Evolutionary conservation across 192 early-diverging fungal genomes (phyloP), one percentile per base, ranked within the genome.

Genomic region (Obelidium mucronatum): DNA sequence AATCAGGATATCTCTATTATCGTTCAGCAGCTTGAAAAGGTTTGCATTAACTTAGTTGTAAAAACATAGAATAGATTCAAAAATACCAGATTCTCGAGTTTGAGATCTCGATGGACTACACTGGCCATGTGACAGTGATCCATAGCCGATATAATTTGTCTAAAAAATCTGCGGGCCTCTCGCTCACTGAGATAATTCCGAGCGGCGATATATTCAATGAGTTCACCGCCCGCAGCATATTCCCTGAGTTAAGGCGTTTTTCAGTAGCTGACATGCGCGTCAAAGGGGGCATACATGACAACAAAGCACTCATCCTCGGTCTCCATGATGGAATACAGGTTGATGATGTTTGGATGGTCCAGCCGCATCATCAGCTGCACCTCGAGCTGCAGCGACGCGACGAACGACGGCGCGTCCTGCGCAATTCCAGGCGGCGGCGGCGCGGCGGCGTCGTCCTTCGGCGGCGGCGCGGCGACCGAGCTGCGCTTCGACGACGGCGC

Each of bases 291-390:
- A 67, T 75, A 90, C 89, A 90, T 90, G 59, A 90, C 83, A 28
- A 90, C 83, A 67, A 83, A 90, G 52, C 85, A 87, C 73, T 90
- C 89, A 15, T 87, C 85, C 64, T 83, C 86, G 26, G 82, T 81
- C 37, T 90, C 89, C 80, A 90, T 85, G 28, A 90, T 86, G 48
- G 89, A 85, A 69, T 87, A 90, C 17, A 88, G 74, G 33, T 78
- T 83, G 55, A 90, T 90, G 34, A 90, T 78, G 75, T 90, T 88
- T 1, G 89, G 89, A 81, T 90, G 89, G 58, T 89, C 81, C 39
- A 90, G 77, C 31, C 88, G 64, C 85, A 90, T 87, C 62, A 90
- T 74, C 58, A 90, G 76, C 59, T 90, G 84, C 0, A 90, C 87
- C 63, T 90, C 89, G 28, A 79, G 62, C 68, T 90, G 85, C 73